phyloP scores from a whole-genome alignment of 73 alveolate species.

The Durusdinium trenchii region DNA sequence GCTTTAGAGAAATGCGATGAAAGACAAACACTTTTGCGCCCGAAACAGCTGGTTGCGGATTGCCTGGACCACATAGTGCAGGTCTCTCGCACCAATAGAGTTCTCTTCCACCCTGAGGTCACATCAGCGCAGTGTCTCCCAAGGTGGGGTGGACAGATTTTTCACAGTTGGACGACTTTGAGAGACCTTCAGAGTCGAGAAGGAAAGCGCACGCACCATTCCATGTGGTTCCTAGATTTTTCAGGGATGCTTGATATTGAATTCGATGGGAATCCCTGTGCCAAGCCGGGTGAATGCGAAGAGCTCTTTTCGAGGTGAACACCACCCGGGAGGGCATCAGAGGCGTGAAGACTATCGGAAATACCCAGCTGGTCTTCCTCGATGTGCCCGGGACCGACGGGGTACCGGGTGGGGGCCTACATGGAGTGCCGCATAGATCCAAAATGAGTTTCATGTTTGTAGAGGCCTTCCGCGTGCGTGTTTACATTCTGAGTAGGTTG shows the following conservation, averaged over 20 bases:
- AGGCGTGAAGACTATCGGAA: conserved; percentile 72
- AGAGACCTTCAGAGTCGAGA: background rate
- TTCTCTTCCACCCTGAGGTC: too few species aligned
- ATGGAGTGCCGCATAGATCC: too few species aligned
- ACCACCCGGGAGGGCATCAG: conserved; percentile 75
- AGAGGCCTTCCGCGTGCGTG: too few species aligned
- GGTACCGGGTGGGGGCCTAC: too few species aligned
- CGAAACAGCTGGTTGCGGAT: too few species aligned
- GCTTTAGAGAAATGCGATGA: too few species aligned
- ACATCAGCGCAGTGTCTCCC: conserved; percentile 93
- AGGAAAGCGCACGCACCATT: background rate
- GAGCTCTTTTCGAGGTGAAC: conserved; percentile 53
- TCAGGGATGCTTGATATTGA: background rate
- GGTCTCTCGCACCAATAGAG: too few species aligned
- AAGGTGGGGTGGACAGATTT: conserved; percentile 1
- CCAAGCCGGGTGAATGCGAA: background rate
- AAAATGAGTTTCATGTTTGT: too few species aligned
- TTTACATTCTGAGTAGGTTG: too few species aligned
- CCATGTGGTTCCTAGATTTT: background rate
- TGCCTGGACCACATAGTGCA: too few species aligned
- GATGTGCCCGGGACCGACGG: conserved; percentile 83
- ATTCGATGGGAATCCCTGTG: too few species aligned
- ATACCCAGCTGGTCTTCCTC: conserved; percentile 79
- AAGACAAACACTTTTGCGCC: too few species aligned
- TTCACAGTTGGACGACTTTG: background rate